These are phyloP conservation scores for Tarenaya hassleriana DNA, from an alignment of 345 rosid genomes.

Conservation along the genomic window DNA sequence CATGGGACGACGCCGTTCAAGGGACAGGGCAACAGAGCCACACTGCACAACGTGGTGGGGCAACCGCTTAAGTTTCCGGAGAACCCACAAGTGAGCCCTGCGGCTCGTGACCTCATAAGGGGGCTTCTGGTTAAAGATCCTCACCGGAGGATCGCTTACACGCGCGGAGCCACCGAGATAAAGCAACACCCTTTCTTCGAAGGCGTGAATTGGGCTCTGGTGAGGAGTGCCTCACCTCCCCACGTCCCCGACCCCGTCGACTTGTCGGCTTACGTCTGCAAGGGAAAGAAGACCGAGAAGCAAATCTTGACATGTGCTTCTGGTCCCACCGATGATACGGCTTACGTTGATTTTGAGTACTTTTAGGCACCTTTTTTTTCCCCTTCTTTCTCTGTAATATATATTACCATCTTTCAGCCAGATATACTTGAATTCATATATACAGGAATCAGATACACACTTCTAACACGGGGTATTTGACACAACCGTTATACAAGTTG, in stretches of 20 bases:
- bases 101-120: slow-evolving; percentile 72
- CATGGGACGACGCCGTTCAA: slow-evolving; percentile 91
- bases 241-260: slow-evolving; percentile 74
- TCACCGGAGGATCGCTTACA: slow-evolving; percentile 66
- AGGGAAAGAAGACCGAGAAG: slow-evolving; percentile 33
- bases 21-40: slow-evolving; percentile 88
- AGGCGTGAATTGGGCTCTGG: slow-evolving; percentile 92
- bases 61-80: slow-evolving; percentile 85
- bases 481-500: no score
- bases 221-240: slow-evolving; percentile 86
- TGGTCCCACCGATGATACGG: slow-evolving; percentile 38
- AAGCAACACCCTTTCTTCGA: slow-evolving; percentile 89
- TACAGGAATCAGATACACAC: no score
- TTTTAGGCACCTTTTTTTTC: slow-evolving; percentile 31
- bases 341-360: slow-evolving; percentile 61
- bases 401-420: no score
- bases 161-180: slow-evolving; percentile 92
- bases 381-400: no score
- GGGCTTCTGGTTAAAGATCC: slow-evolving; percentile 85
- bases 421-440: no score
- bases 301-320: slow-evolving; percentile 24
- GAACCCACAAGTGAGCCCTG: slow-evolving; percentile 48
- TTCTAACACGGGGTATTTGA: no score
- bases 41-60: slow-evolving; percentile 81
- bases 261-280: slow-evolving; percentile 48